Evolutionary conservation across 2,329 filamentous ascomycete species (phyloP).

Genomic region (Thermothelomyces thermophilus): DNA sequence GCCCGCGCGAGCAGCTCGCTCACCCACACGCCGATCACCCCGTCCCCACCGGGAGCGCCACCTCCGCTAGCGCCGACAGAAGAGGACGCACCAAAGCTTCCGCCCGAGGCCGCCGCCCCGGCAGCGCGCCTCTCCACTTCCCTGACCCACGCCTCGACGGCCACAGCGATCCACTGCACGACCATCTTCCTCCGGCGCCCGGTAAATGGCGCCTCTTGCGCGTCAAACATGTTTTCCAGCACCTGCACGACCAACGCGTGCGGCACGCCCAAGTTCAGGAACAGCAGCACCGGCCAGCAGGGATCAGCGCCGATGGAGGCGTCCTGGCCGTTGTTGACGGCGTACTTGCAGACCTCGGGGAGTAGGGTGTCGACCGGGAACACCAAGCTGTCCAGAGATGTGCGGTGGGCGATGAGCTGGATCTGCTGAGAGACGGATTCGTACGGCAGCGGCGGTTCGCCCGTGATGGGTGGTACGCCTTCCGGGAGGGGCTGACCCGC

Average conservation of each 20-base stretch:
- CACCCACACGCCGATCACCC: slow-evolving; percentile 38
- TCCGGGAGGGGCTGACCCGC: slow-evolving; percentile 37
- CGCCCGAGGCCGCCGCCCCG: slow-evolving; percentile 18
- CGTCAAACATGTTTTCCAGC: slow-evolving; percentile 51
- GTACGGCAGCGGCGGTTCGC: slow-evolving; percentile 53
- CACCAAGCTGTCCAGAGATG: slow-evolving; percentile 58
- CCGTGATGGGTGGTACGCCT: slow-evolving; percentile 24
- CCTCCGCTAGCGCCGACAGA: background rate
- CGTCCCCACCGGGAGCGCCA: slow-evolving; percentile 13
- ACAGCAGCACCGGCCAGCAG: slow-evolving; percentile 51
- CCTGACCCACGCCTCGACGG: slow-evolving; percentile 43
- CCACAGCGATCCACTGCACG: slow-evolving; percentile 48
- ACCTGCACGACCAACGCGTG: slow-evolving; percentile 51
- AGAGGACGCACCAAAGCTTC: background rate
- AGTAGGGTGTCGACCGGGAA: slow-evolving; percentile 58
- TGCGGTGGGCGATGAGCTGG: slow-evolving; percentile 58
- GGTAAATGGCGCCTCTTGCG: slow-evolving; percentile 53
- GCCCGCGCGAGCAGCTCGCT: slow-evolving; percentile 46
- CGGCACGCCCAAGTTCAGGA: slow-evolving; percentile 49
- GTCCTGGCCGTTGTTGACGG: slow-evolving; percentile 52
- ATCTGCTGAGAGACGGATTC: slow-evolving; percentile 61
- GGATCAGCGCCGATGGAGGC: slow-evolving; percentile 50
- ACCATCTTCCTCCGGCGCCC: slow-evolving; percentile 43
- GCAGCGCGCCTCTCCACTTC: slow-evolving; percentile 44
- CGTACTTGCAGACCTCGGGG: slow-evolving; percentile 57